Evolutionary conservation across 495 filamentous ascomycete genomes (phyloP).

Genomic region (Aspergillus cristatus): DNA sequence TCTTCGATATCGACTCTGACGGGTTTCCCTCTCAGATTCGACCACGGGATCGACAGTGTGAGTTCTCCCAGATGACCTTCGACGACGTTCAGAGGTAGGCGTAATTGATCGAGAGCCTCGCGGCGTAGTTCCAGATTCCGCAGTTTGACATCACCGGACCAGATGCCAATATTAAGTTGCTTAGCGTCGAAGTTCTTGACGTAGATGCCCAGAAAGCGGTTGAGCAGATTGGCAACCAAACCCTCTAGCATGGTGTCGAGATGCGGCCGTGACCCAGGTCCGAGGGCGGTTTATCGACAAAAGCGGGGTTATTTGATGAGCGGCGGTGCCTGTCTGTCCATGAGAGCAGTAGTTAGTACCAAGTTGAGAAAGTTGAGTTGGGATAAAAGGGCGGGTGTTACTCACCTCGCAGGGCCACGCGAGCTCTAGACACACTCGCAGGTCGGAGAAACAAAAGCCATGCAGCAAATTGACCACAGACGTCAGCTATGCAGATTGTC

Average conservation of each 20-base stretch:
- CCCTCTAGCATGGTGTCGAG: slow-evolving; percentile 55
- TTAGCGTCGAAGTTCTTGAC: slow-evolving; percentile 97
- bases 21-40: slow-evolving; percentile 85
- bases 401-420: slow-evolving; percentile 4
- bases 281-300: slow-evolving; percentile 8
- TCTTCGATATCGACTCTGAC: slow-evolving; percentile 93
- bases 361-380: not conserved
- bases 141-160: slow-evolving; percentile 94
- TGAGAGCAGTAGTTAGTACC: too few relatives aligned
- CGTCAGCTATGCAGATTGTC: slow-evolving; percentile 33
- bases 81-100: slow-evolving; percentile 89
- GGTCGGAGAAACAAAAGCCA: slow-evolving; percentile 18
- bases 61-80: slow-evolving; percentile 89
- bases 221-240: slow-evolving; percentile 78
- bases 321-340: too few relatives aligned
- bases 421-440: slow-evolving; percentile 16
- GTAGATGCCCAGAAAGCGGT: slow-evolving; percentile 98
- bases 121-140: slow-evolving; percentile 82
- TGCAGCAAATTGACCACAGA: slow-evolving; percentile 17
- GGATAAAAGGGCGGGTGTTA: too few relatives aligned
- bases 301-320: slow-evolving; percentile 6
- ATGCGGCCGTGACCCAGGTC: slow-evolving; percentile 30
- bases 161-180: slow-evolving; percentile 95
- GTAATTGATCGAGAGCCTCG: slow-evolving; percentile 93
- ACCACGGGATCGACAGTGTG: slow-evolving; percentile 91